Evolutionary conservation across 768 basidiomycete species (phyloP).

Genomic region (Boletellus emodensis): DNA sequence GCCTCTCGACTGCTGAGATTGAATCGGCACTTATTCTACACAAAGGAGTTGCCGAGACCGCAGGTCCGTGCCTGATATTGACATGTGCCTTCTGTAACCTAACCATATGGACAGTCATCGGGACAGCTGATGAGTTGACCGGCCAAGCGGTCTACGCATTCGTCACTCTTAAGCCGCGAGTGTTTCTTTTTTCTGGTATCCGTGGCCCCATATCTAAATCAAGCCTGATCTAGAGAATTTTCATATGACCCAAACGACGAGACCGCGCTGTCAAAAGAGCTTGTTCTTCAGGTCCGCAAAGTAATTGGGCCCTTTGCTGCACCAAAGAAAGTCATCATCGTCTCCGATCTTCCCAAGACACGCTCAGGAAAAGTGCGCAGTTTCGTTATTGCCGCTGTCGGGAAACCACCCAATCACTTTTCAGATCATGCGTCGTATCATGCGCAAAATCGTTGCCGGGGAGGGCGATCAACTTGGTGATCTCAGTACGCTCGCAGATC

Average conservation of each 20-base stretch:
- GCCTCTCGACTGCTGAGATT: conserved; percentile 95
- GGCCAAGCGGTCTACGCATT: conserved; percentile 95
- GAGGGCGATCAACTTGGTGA: conserved; percentile 96
- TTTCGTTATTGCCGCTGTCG: background rate
- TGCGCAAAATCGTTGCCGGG: conserved; percentile 94
- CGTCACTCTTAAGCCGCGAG: conserved; percentile 90
- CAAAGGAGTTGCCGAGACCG: conserved; percentile 94
- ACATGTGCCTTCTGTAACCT: conserved; percentile 1
- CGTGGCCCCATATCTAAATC: background rate
- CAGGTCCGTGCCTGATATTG: conserved; percentile 39
- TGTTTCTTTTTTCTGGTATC: conserved; percentile 5
- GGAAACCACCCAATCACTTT: background rate
- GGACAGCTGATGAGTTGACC: conserved; percentile 80
- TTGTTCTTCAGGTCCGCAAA: conserved; percentile 93
- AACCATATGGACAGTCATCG: conserved; percentile 52
- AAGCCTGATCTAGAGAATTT: conserved; percentile 60
- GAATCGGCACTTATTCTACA: conserved; percentile 95
- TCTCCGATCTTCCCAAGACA: conserved; percentile 88
- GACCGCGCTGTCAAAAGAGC: conserved; percentile 71
- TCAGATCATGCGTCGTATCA: conserved; percentile 89
- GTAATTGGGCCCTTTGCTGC: conserved; percentile 97
- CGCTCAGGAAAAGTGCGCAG: conserved; percentile 77
- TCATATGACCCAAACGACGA: conserved; percentile 69
- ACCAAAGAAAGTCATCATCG: conserved; percentile 87
- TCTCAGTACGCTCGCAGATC: conserved; percentile 90